Conservation (phyloP, 768 basidiomycete species). For the Lactifluus hygrophoroides region DNA sequence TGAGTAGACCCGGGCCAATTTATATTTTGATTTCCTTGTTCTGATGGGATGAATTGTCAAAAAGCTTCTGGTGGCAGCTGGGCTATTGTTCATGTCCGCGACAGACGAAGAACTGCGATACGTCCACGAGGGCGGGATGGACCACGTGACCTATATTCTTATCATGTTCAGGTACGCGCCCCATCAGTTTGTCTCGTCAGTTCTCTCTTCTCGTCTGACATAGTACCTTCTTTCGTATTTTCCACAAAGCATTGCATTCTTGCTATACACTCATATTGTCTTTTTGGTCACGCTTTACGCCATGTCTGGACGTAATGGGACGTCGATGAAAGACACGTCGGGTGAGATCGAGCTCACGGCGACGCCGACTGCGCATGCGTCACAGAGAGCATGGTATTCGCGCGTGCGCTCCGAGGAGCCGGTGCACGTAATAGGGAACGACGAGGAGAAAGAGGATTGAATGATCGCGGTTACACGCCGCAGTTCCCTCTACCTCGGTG, state of each 20-base stretch:
- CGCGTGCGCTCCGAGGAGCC: constrained; percentile 39
- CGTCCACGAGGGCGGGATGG: constrained; percentile 66
- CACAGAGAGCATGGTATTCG: constrained; percentile 51
- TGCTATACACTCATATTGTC: constrained; percentile 66
- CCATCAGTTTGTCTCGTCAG: neutral
- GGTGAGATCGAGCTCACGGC: constrained; percentile 38
- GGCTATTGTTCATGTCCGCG: constrained; percentile 83
- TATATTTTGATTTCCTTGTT: neutral
- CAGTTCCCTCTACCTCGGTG: neutral
- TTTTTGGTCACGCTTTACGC: constrained; percentile 63
- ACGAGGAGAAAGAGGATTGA: constrained; percentile 29
- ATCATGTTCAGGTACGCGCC: constrained; percentile 63
- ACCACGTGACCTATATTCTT: constrained; percentile 84
- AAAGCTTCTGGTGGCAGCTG: constrained; percentile 23
- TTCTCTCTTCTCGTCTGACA: constrained; percentile 8
- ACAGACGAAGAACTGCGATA: constrained; percentile 84
- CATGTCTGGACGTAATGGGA: constrained; percentile 49
- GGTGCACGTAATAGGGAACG: constrained; percentile 45
- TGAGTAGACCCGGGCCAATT: constrained; percentile 35
- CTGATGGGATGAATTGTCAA: constrained; percentile 62
- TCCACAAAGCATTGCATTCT: constrained; percentile 55
- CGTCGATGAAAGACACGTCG: constrained; percentile 15
- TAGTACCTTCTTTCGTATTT: neutral
- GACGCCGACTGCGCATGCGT: constrained; percentile 29
- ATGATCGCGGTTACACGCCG: neutral